These are phyloP conservation scores for Botryosphaeria dothidea DNA, from an alignment of 2,329 filamentous ascomycete species.

Conservation along the genomic window DNA sequence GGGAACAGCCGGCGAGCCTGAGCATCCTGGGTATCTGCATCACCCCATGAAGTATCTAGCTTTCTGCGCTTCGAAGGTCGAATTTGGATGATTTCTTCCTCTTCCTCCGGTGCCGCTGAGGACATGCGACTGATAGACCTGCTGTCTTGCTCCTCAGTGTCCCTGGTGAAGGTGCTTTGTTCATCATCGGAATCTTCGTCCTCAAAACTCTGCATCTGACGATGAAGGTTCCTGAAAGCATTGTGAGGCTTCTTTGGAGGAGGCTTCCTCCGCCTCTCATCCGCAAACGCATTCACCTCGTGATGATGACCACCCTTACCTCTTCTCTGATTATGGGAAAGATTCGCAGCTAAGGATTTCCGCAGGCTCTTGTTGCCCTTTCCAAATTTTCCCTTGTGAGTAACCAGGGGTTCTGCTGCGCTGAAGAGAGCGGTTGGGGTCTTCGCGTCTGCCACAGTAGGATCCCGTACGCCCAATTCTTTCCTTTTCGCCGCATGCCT, in stretches of 20 bases:
- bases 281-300: constrained; percentile 47
- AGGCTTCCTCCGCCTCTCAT: constrained; percentile 61
- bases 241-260: constrained; percentile 61
- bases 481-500: constrained; percentile 79
- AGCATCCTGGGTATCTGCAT: constrained; percentile 51
- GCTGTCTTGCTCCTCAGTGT: constrained; percentile 85
- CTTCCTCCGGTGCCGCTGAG: constrained; percentile 51
- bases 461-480: constrained; percentile 74
- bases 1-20: constrained; percentile 49
- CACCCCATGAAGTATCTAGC: constrained; percentile 46
- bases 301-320: constrained; percentile 10
- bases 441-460: constrained; percentile 58
- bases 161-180: constrained; percentile 66
- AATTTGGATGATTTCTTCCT: constrained; percentile 48
- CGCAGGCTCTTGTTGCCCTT: constrained; percentile 9
- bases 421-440: constrained; percentile 55
- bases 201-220: constrained; percentile 71
- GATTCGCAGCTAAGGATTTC: constrained; percentile 7
- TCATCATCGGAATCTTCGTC: constrained; percentile 82
- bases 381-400: constrained; percentile 11
- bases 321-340: background rate
- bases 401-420: background rate
- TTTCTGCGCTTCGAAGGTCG: constrained; percentile 49
- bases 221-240: constrained; percentile 76
- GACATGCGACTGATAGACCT: constrained; percentile 73